phyloP scores from a whole-genome alignment of 768 basidiomycete species.

The Amyloporia xantha region DNA sequence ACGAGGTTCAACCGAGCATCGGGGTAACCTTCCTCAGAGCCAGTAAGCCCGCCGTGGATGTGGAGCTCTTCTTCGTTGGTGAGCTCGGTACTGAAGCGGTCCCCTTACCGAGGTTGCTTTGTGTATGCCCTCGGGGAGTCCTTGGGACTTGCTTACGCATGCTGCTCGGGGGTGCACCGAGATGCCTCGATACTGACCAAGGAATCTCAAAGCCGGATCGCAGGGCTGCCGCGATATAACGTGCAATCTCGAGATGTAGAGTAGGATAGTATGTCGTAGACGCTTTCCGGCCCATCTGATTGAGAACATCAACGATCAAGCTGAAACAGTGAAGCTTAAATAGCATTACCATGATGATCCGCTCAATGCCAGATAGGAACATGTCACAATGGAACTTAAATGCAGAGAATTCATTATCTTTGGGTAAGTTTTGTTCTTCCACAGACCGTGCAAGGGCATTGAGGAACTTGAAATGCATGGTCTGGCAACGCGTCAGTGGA shows the following conservation, averaged over 20 bases:
- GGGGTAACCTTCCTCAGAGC: slow-evolving; percentile 17
- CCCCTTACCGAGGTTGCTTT: slow-evolving; percentile 2
- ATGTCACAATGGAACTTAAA: slow-evolving; percentile 80
- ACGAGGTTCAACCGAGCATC: slow-evolving; percentile 27
- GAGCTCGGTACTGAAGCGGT: slow-evolving; percentile 7
- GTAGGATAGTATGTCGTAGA: slow-evolving; percentile 92
- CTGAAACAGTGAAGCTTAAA: not conserved
- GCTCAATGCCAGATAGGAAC: slow-evolving; percentile 87
- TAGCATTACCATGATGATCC: slow-evolving; percentile 74
- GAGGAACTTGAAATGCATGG: slow-evolving; percentile 79
- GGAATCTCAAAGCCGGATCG: slow-evolving; percentile 73
- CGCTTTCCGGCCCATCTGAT: slow-evolving; percentile 88
- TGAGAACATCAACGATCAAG: not conserved
- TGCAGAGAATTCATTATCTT: slow-evolving; percentile 70
- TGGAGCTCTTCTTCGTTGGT: slow-evolving; percentile 3
- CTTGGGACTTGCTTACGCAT: slow-evolving; percentile 36
- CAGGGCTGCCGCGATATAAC: slow-evolving; percentile 68
- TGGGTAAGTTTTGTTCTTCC: slow-evolving; percentile 57
- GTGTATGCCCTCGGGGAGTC: slow-evolving; percentile 1
- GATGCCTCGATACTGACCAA: slow-evolving; percentile 70
- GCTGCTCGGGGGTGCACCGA: slow-evolving; percentile 69
- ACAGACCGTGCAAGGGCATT: slow-evolving; percentile 70
- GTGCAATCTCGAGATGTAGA: slow-evolving; percentile 87
- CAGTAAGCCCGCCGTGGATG: slow-evolving; percentile 1
- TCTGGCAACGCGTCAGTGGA: too few relatives aligned